phyloP scores from a whole-genome alignment of 768 basidiomycete species.

The Lepiota venenata region DNA sequence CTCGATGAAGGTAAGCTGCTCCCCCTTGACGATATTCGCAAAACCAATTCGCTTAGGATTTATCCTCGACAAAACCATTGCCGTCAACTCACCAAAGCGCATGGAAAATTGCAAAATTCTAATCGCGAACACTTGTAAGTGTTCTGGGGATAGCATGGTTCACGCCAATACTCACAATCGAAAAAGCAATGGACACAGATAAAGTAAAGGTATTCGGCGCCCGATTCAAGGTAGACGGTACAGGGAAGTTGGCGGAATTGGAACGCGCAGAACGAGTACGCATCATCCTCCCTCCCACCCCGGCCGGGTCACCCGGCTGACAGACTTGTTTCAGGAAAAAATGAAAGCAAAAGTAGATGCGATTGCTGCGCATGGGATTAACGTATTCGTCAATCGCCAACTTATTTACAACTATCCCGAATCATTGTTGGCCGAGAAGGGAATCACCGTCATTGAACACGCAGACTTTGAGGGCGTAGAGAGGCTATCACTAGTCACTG shows the following conservation, averaged over 20 bases:
- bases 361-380: constrained; percentile 93
- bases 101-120: constrained; percentile 94
- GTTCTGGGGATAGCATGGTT: background rate
- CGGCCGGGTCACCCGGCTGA: background rate
- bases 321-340: constrained; percentile 69
- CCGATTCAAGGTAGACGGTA: constrained; percentile 91
- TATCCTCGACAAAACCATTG: constrained; percentile 95
- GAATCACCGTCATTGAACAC: constrained; percentile 96
- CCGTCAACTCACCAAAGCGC: constrained; percentile 91
- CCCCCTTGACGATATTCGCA: background rate
- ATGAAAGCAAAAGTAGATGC: constrained; percentile 98
- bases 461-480: constrained; percentile 99
- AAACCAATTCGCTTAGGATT: constrained; percentile 55
- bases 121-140: constrained; percentile 96
- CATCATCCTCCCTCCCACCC: background rate
- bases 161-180: background rate
- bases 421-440: constrained; percentile 88
- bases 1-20: constrained; percentile 79
- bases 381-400: constrained; percentile 96
- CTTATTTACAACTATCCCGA: constrained; percentile 99
- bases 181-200: constrained; percentile 96
- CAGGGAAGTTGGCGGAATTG: constrained; percentile 95
- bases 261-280: constrained; percentile 90
- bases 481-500: constrained; percentile 91
- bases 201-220: constrained; percentile 99